Evolutionary conservation across 2,329 filamentous ascomycete species (phyloP), one percentile per base, ranked within the genome.

Genomic region (Neospermospora avenae): DNA sequence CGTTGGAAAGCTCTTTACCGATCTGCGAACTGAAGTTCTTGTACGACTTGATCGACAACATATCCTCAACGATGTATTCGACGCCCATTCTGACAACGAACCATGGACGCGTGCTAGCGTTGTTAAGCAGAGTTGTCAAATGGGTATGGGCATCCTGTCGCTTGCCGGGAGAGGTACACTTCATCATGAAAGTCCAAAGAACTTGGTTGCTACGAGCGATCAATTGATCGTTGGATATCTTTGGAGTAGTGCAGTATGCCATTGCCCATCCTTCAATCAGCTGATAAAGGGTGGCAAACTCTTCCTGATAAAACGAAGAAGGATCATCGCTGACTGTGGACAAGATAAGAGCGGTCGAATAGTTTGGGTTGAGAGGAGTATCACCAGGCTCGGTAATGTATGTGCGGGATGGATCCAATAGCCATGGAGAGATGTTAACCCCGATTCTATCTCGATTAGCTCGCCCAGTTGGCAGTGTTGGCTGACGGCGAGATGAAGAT

Each of bases 11-110:
- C 7, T 37, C 57, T 22, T 61, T 55, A 3, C 71, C 65, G 7
- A 69, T 69, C 5, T 65, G 57, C 0, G 67, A 44, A 18, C 69
- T 70, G 55, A 72, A 74, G 0, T 67, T 69, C 42, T 72, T 65
- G 70, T 74, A 79, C 0, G 72, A 69, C 22, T 73, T 67, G 3
- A 71, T 44, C 13, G 59, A 64, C 61, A 76, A 70, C 41, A 78
- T 69, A 16, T 74, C 65, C 25, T 72, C 65, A 18, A 74, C 63
- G 4, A 77, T 68, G 57, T 75, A 77, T 24, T 74, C 70, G 18
- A 75, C 59, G 1, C 75, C 57, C 44, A 78, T 70, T 42, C 77
- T 72, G 58, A 74, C 70, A n/a, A 77, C 64, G 39, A 78, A 74
- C 64, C 71, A 75, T 2, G 63, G 61, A 16, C 76, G 71, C 2